Base-by-base conservation (phyloP, 2,329 filamentous ascomycete genomes). In the Curvularia verruculosa region DNA sequence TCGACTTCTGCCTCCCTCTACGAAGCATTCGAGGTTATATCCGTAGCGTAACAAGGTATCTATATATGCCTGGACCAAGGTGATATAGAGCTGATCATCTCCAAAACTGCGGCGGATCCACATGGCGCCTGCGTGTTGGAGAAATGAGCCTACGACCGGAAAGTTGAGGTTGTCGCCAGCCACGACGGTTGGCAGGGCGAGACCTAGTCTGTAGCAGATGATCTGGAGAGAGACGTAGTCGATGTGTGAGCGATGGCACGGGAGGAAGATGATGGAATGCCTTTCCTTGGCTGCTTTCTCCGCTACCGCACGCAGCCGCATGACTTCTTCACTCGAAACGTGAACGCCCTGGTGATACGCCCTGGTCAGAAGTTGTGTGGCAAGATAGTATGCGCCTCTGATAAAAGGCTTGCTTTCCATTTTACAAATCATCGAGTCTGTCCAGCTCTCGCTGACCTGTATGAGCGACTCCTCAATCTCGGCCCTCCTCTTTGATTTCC, bases 261-360 rank as follows among this genome's bases (percentile, higher is more conserved):
- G 95, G 56, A 99, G 78, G 75, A 99, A 99, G 49, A 99, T 90
- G 65, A 99, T 96, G 63, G 92, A 96, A 75, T 97, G 93, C 76
- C 95, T 96, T 73, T 95, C 92, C 74, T 86, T 86, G 55, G 88
- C 88, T 1, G 95, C 94, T 68, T 90, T 82, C 69, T 93, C 87
- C 13, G 95, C 95, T 13, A 97, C 91, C 24, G 85, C 88, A 51
- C 92, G 83, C 58, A 99, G 75, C 29, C 92, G 85, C 50, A 96
- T 77, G 4, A 99, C 92, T 77, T 99, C 95, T 70, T 96, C 92
- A 74, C 91, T 96, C 1, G 91, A 96, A 26, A 98, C 92, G 75
- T 99, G 95, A 50, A 99, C 96, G 80, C 91, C 95, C 80, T 98
- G 94, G 71, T 98, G 92, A 75, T 99, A 99, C 5, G 95, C 94